These are phyloP conservation scores for Talaromyces sp. DNA, from an alignment of 2,329 filamentous ascomycete species.

Conservation along the genomic window DNA sequence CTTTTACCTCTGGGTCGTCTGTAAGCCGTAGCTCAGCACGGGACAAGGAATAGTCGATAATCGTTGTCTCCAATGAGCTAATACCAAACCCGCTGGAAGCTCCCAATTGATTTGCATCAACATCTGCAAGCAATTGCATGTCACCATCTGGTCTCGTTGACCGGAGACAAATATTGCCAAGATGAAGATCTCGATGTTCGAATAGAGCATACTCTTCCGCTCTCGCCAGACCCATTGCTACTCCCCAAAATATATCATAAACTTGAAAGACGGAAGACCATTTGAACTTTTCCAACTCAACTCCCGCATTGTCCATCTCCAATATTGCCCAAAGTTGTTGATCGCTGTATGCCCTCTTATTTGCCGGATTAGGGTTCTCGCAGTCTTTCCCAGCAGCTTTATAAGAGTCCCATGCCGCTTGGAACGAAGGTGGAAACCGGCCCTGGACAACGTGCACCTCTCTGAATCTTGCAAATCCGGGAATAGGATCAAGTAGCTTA, in stretches of 20 bases:
- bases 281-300: constrained; percentile 51
- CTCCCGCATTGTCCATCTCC: constrained; percentile 65
- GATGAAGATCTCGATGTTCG: constrained; percentile 65
- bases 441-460: constrained; percentile 59
- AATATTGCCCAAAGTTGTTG: constrained; percentile 62
- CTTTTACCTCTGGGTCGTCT: constrained; percentile 24
- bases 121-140: constrained; percentile 34
- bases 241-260: constrained; percentile 66
- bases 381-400: constrained; percentile 44
- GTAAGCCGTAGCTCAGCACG: constrained; percentile 50
- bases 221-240: constrained; percentile 59
- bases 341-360: constrained; percentile 52
- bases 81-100: constrained; percentile 48
- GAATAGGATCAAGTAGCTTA: constrained; percentile 56
- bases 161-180: constrained; percentile 63
- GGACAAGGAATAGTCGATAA: constrained; percentile 67
- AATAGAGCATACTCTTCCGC: constrained; percentile 60
- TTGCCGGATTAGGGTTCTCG: constrained; percentile 56
- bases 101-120: constrained; percentile 29
- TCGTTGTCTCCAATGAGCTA: constrained; percentile 58
- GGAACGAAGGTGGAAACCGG: constrained; percentile 51
- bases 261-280: constrained; percentile 47
- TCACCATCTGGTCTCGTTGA: constrained; percentile 30
- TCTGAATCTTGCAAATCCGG: constrained; percentile 62
- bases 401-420: constrained; percentile 43